Percentiles rank a stretch among this genome's conserved stretches.
Evolutionary conservation across 2,329 filamentous ascomycete species (phyloP).

Genomic region (Madurella mycetomatis): DNA sequence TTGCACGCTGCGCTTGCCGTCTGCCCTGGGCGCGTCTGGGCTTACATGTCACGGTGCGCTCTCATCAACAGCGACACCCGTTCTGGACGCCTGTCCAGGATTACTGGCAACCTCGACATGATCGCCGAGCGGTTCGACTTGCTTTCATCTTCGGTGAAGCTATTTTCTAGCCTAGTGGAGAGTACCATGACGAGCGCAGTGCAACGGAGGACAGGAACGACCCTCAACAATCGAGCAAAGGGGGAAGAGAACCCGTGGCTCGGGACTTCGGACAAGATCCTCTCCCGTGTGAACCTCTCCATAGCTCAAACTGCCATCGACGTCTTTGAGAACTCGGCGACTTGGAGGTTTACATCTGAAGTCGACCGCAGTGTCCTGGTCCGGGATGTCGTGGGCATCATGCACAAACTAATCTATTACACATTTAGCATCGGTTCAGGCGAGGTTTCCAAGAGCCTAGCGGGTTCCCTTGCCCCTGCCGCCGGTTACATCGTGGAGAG

Average conservation of each 20-base stretch:
- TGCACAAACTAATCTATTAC: conserved; percentile 67
- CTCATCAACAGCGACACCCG: conserved; percentile 73
- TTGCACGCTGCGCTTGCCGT: conserved; percentile 66
- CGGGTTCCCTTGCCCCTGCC: conserved; percentile 63
- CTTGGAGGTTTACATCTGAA: conserved; percentile 73
- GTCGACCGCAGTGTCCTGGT: conserved; percentile 67
- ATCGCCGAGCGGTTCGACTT: conserved; percentile 72
- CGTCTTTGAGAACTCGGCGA: conserved; percentile 77
- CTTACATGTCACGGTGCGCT: conserved; percentile 75
- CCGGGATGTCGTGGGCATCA: conserved; percentile 60
- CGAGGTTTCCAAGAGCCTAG: conserved; percentile 36
- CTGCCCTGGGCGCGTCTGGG: conserved; percentile 85
- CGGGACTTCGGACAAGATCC: conserved; percentile 72
- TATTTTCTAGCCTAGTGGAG: conserved; percentile 72
- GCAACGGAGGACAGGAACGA: conserved; percentile 56
- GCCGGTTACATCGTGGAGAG: conserved; percentile 72
- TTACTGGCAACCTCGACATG: conserved; percentile 80
- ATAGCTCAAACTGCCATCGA: conserved; percentile 75
- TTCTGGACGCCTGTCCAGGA: conserved; percentile 69
- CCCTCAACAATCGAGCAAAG: conserved; percentile 44
- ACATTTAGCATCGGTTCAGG: conserved; percentile 70
- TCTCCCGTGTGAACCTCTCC: conserved; percentile 65
- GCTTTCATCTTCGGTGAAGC: conserved; percentile 64
- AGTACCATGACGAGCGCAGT: conserved; percentile 69
- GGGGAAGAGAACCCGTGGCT: conserved; percentile 55